These are phyloP conservation scores for Schoenoplectus triqueter DNA, from an alignment of 202 grass and related monocot genomes.

Conservation along the genomic window DNA sequence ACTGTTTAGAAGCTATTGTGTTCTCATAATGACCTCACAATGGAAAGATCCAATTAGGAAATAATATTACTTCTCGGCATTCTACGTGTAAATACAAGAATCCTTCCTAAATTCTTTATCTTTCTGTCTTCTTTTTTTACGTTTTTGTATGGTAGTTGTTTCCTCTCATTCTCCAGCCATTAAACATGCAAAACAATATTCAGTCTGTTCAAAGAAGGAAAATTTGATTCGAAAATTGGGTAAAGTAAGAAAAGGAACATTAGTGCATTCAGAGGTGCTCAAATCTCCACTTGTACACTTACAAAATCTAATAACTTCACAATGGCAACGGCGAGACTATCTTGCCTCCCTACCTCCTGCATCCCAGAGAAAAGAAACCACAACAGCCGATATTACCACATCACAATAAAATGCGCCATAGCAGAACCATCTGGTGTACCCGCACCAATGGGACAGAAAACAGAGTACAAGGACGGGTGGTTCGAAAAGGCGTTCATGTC, in stretches of 20 bases:
- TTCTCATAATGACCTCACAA: conserved; percentile 34
- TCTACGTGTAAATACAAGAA: conserved; percentile 30
- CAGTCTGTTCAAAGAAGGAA: conserved; percentile 12
- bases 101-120: conserved; percentile 21
- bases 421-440: conserved; percentile 61
- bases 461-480: conserved; percentile 71
- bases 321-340: conserved; percentile 52
- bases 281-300: not conserved
- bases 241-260: not conserved
- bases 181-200: conserved; percentile 20
- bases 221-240: not conserved
- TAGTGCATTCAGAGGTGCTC: not conserved
- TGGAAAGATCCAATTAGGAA: conserved; percentile 35
- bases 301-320: conserved; percentile 9
- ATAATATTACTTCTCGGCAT: conserved; percentile 18
- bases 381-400: not conserved
- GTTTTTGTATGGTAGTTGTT: conserved; percentile 34
- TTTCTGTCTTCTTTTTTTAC: not conserved
- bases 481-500: conserved; percentile 89
- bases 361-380: not conserved
- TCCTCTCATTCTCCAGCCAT: conserved; percentile 35
- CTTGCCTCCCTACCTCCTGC: conserved; percentile 29
- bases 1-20: conserved; percentile 28
- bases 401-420: conserved; percentile 20
- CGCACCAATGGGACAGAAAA: conserved; percentile 90